Base-by-base conservation (phyloP, 352 stramenopile genomes). In the Blastocystis sp. region DNA sequence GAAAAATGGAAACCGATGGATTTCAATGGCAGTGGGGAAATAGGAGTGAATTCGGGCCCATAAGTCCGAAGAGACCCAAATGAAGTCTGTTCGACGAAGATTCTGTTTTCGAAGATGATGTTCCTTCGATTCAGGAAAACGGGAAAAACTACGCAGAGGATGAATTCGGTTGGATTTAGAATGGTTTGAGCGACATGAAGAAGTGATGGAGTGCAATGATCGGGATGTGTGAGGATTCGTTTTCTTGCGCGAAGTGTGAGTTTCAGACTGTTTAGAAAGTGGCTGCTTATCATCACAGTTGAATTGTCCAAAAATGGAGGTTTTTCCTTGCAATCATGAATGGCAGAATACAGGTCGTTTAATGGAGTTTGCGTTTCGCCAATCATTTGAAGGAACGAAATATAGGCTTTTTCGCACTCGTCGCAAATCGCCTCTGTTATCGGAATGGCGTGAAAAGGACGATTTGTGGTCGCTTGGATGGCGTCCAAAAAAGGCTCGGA, bases 191-290 rank as follows among this genome's bases (percentile, higher is more conserved):
- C 34, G 32, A 16, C 3, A 3, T 21, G 61, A 27, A 73, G 21
- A 9, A 81, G 27, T 32, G 29, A 27, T 34, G 49, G 44, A 7
- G 69, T 65, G 40, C 69, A 81, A 16, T 44, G 42, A n/a, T 65
- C 46, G 11, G 69, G 69, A 44, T 64, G 69, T 4, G 24, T 11
- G 7, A 81, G 29, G 9, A 64, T 24, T 3, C 48, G 24, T 21
- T 44, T 48, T 21, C 48, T 16, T 29, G 44, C 27, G 16, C 51
- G n/a, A 8, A 81, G 24, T 29, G 24, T 21, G 18, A 40, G 44
- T 32, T 81, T 54, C 69, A 81, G n/a, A 14, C 21, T 21, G 32
- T 61, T 54, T 11, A 81, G 24, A 42, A 81, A 81, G 9, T 27
- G 24, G 2, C 11, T 46, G 40, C 69, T 81, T n/a, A 81, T 8